Percentiles rank a stretch among this genome's conserved stretches.
These are phyloP conservation scores for Musa acuminata DNA, from an alignment of 176 grass and related monocot species.

Conservation along the genomic window DNA sequence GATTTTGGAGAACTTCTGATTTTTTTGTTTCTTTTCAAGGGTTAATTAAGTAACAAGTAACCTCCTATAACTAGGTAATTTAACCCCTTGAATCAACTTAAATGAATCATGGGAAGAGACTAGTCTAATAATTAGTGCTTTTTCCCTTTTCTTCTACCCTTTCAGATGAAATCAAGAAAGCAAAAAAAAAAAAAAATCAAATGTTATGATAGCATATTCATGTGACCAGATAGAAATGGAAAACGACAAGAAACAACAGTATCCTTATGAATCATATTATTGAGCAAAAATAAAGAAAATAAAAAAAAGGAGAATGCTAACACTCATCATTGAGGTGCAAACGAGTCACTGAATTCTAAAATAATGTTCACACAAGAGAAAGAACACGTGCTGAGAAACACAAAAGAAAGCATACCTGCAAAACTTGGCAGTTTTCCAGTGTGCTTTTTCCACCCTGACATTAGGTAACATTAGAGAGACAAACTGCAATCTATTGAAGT, in stretches of 20 bases:
- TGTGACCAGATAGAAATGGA: not conserved
- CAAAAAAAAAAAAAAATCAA: not conserved
- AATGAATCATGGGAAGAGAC: not conserved
- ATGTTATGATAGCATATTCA: not conserved
- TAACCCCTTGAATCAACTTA: not conserved
- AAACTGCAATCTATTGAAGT: not conserved
- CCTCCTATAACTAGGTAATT: not conserved
- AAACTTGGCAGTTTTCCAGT: conserved; percentile 93
- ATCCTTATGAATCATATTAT: not conserved
- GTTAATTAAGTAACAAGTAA: not conserved
- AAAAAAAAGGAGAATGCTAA: not conserved
- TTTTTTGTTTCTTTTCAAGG: not conserved
- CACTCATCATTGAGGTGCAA: not conserved
- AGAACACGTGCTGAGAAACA: not conserved
- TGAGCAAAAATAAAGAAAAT: not conserved
- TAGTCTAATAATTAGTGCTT: not conserved
- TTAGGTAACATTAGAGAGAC: conserved; percentile 12
- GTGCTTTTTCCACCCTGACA: conserved; percentile 85
- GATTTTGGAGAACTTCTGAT: not conserved
- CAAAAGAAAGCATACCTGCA: conserved; percentile 45
- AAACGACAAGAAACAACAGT: not conserved
- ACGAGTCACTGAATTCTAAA: not conserved
- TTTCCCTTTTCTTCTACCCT: too few relatives aligned
- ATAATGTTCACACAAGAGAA: not conserved
- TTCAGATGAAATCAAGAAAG: too few relatives aligned